A percentile compares a stretch with the other conserved stretches of the same genome.
Evolutionary conservation across 495 filamentous ascomycete genomes (phyloP).

Genomic region (Xylaria flabelliformis): DNA sequence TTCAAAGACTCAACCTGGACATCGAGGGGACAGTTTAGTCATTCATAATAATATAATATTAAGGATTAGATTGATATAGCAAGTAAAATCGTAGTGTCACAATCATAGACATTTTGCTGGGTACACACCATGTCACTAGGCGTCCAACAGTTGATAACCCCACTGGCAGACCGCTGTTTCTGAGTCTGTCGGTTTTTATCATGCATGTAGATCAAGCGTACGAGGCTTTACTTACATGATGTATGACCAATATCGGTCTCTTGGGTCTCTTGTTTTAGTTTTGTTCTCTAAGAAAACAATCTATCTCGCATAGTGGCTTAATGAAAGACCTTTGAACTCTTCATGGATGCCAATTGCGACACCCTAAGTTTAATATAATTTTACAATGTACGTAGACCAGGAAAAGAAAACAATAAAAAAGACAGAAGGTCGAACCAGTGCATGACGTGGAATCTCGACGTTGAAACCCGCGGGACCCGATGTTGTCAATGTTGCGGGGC

Average conservation of each 20-base stretch:
- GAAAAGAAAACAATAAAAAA: too few species aligned
- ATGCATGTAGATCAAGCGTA: background rate
- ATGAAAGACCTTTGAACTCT: background rate
- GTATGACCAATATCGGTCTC: background rate
- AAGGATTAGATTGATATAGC: background rate
- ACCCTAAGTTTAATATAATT: background rate
- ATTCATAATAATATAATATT: background rate
- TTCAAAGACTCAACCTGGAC: background rate
- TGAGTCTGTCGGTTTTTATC: background rate
- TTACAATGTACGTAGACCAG: background rate
- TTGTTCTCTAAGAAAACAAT: background rate
- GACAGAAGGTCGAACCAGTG: background rate
- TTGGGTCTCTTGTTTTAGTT: background rate
- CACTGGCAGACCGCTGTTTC: background rate
- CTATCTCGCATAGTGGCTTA: background rate
- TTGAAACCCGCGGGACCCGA: constrained; percentile 5
- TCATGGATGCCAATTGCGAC: background rate
- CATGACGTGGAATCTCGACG: background rate
- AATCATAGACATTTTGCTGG: background rate
- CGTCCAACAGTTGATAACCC: background rate
- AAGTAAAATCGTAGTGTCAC: background rate
- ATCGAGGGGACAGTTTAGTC: background rate
- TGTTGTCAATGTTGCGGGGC: background rate
- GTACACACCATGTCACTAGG: background rate
- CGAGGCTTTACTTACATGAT: background rate